A percentile compares a stretch with the other conserved stretches of the same genome.
Conservation (phyloP, 768 basidiomycete genomes). For the Daedaleopsis nitida region DNA sequence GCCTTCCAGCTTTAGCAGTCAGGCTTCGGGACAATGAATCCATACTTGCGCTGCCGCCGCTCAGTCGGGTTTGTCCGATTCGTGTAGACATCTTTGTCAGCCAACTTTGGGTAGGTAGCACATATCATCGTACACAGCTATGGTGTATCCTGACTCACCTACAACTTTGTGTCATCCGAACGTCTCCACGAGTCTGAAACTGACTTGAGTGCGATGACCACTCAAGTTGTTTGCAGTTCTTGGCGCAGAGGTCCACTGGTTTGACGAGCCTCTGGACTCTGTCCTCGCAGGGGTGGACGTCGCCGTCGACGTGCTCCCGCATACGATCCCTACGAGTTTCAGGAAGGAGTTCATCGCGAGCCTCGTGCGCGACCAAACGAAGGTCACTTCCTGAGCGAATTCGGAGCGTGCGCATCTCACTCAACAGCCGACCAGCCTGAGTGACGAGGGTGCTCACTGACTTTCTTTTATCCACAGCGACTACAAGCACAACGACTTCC, state of each 20-base stretch:
- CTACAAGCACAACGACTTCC: slow-evolving; percentile 21
- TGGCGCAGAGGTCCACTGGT: slow-evolving; percentile 20
- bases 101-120: no score
- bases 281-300: slow-evolving; percentile 23
- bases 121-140: no score
- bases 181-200: no score
- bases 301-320: slow-evolving; percentile 21
- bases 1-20: no score
- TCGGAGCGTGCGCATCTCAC: slow-evolving; percentile 19
- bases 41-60: no score
- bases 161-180: no score
- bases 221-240: slow-evolving; percentile 13
- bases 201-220: no score
- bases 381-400: slow-evolving; percentile 27
- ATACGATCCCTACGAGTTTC: neutral
- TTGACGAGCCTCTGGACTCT: slow-evolving; percentile 10
- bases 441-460: neutral
- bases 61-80: no score
- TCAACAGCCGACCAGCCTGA: neutral
- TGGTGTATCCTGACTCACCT: no score
- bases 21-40: no score
- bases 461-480: slow-evolving; percentile 9
- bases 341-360: slow-evolving; percentile 13
- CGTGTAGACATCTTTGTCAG: no score
- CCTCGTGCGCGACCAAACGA: slow-evolving; percentile 4